A percentile compares a stretch with the other conserved stretches of the same genome.
phyloP scores from a whole-genome alignment of 2,329 filamentous ascomycete species.

The Dryadomyces quercus-mongolicae region DNA sequence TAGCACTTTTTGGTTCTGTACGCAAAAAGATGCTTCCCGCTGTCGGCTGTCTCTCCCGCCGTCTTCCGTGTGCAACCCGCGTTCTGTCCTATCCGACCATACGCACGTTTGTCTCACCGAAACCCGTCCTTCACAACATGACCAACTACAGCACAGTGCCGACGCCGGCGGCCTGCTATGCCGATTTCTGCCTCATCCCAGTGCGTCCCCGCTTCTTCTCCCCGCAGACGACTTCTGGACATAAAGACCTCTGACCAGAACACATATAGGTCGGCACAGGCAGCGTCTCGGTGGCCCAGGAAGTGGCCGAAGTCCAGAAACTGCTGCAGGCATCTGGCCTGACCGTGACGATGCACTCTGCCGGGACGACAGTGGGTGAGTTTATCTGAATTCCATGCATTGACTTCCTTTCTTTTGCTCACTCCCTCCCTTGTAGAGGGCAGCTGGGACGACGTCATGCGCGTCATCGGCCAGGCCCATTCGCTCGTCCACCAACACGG shows the following conservation, averaged over 20 bases:
- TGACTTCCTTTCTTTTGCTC: background rate
- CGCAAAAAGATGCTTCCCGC: too few relatives aligned
- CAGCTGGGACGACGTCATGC: conserved; percentile 79
- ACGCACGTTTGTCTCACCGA: background rate
- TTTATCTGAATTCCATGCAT: conserved; percentile 9
- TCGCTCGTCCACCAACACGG: conserved; percentile 63
- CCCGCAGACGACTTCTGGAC: too few relatives aligned
- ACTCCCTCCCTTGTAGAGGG: conserved; percentile 52
- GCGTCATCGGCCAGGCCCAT: conserved; percentile 76
- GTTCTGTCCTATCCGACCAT: background rate
- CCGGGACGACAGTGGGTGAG: conserved; percentile 83
- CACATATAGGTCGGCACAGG: conserved; percentile 65
- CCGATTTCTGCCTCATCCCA: conserved; percentile 86
- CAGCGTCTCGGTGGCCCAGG: conserved; percentile 60
- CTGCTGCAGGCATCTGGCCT: conserved; percentile 72
- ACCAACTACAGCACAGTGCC: conserved; percentile 34
- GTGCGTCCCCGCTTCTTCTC: conserved; percentile 29
- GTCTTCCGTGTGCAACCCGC: too few relatives aligned
- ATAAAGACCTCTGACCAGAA: background rate
- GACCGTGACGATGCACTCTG: conserved; percentile 81
- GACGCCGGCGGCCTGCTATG: conserved; percentile 67
- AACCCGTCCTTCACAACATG: background rate
- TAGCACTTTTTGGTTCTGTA: too few relatives aligned
- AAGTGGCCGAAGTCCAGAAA: conserved; percentile 81
- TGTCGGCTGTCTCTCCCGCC: background rate